These are phyloP conservation scores for Licmophora abbreviata DNA, from an alignment of 108 stramenopile genomes.

Conservation along the genomic window DNA sequence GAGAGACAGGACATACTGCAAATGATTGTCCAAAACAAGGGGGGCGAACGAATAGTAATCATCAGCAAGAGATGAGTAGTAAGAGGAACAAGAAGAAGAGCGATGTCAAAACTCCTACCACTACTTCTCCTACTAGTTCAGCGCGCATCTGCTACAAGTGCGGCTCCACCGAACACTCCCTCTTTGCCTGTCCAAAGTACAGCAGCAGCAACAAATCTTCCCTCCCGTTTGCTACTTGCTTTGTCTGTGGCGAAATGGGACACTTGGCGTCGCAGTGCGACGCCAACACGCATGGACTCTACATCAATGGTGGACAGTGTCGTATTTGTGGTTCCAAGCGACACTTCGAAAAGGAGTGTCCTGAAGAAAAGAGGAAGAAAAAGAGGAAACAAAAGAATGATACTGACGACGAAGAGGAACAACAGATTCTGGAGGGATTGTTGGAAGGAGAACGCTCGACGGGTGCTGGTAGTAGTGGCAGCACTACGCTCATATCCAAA, in stretches of 20 bases:
- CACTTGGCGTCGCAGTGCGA: conserved; percentile 61
- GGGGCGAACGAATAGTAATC: too few species aligned
- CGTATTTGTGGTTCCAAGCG: conserved; percentile 51
- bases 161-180: conserved; percentile 62
- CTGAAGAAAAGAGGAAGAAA: conserved; percentile 30
- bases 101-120: too few species aligned
- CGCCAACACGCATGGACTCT: conserved; percentile 53
- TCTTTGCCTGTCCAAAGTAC: conserved; percentile 49
- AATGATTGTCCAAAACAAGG: conserved; percentile 34
- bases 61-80: too few species aligned
- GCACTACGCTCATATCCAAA: too few species aligned
- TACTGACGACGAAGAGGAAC: conserved; percentile 10
- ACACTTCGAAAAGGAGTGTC: conserved; percentile 51
- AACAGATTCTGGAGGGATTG: background rate
- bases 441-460: conserved; percentile 4
- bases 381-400: conserved; percentile 4
- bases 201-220: conserved; percentile 24
- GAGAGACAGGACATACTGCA: conserved; percentile 57
- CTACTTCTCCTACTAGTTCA: background rate
- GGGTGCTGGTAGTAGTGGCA: too few species aligned
- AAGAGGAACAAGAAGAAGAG: conserved; percentile 17
- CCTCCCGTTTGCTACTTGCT: conserved; percentile 72
- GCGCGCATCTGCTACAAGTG: conserved; percentile 70
- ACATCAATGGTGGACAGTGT: conserved; percentile 68
- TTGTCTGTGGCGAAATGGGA: conserved; percentile 61